phyloP scores from a whole-genome alignment of 2,329 filamentous ascomycete genomes.

The Fusarium sublunatum region DNA sequence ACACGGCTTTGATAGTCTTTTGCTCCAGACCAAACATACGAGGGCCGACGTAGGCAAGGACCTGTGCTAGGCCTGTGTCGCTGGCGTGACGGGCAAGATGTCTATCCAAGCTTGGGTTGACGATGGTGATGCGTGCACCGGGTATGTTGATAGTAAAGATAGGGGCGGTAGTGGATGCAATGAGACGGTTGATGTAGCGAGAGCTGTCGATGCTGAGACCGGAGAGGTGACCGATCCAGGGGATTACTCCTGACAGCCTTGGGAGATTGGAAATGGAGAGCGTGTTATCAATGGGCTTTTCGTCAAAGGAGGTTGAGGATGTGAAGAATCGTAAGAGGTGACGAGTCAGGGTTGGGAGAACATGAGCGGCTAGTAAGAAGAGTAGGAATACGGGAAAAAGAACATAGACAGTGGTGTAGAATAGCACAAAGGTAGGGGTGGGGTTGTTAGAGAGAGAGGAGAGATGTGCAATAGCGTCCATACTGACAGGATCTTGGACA shows the following conservation, averaged over 20 bases:
- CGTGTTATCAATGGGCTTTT: slow-evolving; percentile 14
- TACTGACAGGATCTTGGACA: not conserved
- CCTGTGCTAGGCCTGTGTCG: slow-evolving; percentile 48
- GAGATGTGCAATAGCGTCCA: slow-evolving; percentile 8
- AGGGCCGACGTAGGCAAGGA: slow-evolving; percentile 47
- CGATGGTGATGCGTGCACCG: slow-evolving; percentile 45
- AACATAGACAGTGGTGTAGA: not conserved
- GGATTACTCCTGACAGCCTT: slow-evolving; percentile 36
- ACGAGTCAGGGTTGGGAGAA: slow-evolving; percentile 19
- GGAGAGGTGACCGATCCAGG: slow-evolving; percentile 44
- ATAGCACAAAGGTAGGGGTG: slow-evolving; percentile 17
- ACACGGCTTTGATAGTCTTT: slow-evolving; percentile 40
- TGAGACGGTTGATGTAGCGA: slow-evolving; percentile 45
- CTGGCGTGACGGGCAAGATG: slow-evolving; percentile 44
- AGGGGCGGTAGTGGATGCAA: slow-evolving; percentile 37
- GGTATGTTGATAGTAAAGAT: slow-evolving; percentile 49
- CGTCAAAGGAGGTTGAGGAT: slow-evolving; percentile 10
- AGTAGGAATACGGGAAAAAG: slow-evolving; percentile 18
- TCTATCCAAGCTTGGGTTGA: slow-evolving; percentile 46
- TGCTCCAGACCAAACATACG: slow-evolving; percentile 44
- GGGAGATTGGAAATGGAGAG: slow-evolving; percentile 40
- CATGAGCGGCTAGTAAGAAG: slow-evolving; percentile 1
- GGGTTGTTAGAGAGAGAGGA: slow-evolving; percentile 18
- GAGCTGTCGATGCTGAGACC: slow-evolving; percentile 41
- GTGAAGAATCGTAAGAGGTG: slow-evolving; percentile 3